Conservation (phyloP, 2,329 filamentous ascomycete species). For the Trichoderma koningii region DNA sequence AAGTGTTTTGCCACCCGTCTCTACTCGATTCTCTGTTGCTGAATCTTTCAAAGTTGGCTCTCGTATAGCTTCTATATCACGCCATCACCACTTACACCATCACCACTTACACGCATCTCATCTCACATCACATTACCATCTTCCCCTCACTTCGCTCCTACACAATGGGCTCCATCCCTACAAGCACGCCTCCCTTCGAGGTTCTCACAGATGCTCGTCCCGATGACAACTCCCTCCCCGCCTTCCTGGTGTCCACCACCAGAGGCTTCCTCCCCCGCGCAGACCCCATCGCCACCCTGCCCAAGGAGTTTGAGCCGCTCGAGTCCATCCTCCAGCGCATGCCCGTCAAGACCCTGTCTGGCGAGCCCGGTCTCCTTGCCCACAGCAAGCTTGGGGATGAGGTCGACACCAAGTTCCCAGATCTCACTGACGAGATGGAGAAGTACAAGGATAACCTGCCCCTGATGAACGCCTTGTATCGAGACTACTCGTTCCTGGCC, state of each 20-base stretch:
- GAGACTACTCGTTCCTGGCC: conserved; percentile 89
- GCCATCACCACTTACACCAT: background rate
- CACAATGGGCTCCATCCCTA: conserved; percentile 47
- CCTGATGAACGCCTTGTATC: conserved; percentile 81
- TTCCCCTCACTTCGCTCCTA: background rate
- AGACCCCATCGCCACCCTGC: conserved; percentile 64
- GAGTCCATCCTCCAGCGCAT: conserved; percentile 73
- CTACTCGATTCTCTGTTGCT: background rate
- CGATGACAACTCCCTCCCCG: conserved; percentile 63
- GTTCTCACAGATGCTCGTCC: conserved; percentile 66
- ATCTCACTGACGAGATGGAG: conserved; percentile 73
- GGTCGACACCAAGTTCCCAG: conserved; percentile 73
- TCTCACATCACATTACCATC: conserved; percentile 1
- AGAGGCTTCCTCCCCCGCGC: conserved; percentile 73
- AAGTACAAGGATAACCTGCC: conserved; percentile 72
- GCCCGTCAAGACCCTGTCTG: conserved; percentile 75
- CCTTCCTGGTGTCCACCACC: conserved; percentile 78
- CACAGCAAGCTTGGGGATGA: conserved; percentile 71
- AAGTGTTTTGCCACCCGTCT: conserved; percentile 13
- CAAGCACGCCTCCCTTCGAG: conserved; percentile 49
- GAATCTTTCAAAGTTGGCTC: too few relatives aligned
- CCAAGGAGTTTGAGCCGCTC: conserved; percentile 70
- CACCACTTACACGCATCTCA: conserved; percentile 16
- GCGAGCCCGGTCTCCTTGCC: conserved; percentile 76
- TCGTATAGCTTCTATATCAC: conserved; percentile 12